Evolutionary conservation across 1,284 basidiomycete species (phyloP), one percentile per base, ranked within the genome.

Genomic region (Pseudozyma flocculosa): DNA sequence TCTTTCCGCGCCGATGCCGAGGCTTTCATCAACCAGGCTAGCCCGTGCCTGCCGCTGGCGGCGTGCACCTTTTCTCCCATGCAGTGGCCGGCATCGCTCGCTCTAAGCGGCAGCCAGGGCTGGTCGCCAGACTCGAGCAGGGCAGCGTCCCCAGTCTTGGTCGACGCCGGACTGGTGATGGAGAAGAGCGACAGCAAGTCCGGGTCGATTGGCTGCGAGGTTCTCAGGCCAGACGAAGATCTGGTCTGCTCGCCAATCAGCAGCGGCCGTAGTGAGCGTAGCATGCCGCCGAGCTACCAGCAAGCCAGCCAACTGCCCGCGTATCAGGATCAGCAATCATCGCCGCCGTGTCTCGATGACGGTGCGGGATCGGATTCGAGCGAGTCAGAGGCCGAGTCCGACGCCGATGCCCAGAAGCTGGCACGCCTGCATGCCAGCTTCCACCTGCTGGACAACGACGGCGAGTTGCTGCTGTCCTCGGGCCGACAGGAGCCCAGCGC

Each of bases 361-460:
- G 37, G 4, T 8, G 7, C 37, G 7, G 15, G 37, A 5, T 5
- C 5, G 26, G 26, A 29, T 5, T 29, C 26, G 26, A 29, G 26
- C 26, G 26, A n/a, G 4, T 48, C 50, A 15, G 34, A 38, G 2
- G 48, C 43, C 2, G 32, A 15, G 1, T 44, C 53, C 24, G 56
- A 50, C 29, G 38, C 26, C 0, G 61, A 65, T 24, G 61, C 54
- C 0, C 57, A 46, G 13, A 65, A 65, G 37, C 46, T 65, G 1
- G 57, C 61, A 0, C 37, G 61, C 2, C 54, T 65, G 2, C 61
- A 57, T 15, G 61, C 61, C 0, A 61, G 57, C 42, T 23, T 61
- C 0, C 36, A 57, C 24, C 36, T 65, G 10, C 43, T 60, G 4
- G 47, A 65, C 15, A 29, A 24, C 1, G 45, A 49, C 0, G 14